Evolutionary conservation across 495 filamentous ascomycete species (phyloP), one percentile per base, ranked within the genome.

Genomic region (Parmelia sp.): DNA sequence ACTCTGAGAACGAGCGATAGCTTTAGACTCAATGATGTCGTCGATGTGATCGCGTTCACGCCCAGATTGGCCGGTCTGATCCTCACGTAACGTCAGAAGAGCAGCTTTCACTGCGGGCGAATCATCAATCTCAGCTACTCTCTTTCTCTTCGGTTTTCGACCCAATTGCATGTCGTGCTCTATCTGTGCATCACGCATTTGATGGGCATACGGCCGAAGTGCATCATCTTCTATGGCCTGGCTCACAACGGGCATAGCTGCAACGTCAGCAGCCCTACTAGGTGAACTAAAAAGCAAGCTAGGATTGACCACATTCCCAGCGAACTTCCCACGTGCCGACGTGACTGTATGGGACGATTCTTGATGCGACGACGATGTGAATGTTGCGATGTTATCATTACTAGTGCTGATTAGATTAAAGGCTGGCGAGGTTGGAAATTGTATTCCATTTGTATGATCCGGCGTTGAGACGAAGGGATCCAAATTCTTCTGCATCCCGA

Each of bases 21-120:
- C 53, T 51, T 36, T 45, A 19, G 58, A 49, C 45, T 73, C 70
- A 9, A 72, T 69, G 49, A 75, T 60, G 7, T 66, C 74, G 40
- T 79, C 74, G 19, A 77, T 88, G 23, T 84, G 69, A 69, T 88
- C 90, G 42, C 86, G 82, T 29, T 82, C 82, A 45, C 90, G 68
- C 0, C 78, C 79, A 10, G 84, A 84, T 14, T 83, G 81, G 33
- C 75, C 72, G 2, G 74, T 64, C 23, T 55, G 57, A 49, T 71
- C 69, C 31, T 71, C 70, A 55, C 70, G 70, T 44, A 71, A 56
- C 27, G 66, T 57, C 57, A 66, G 51, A 23, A 70, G 40, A 39
- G 70, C 70, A 42, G 76, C 69, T 62, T 81, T 81, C 68, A 81
- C 72, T 9, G 83, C 70, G 36, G 70, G 70, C 21, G 67, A 71